Conservation (phyloP, 192 early-diverging fungal species). For the Coemansia sp. region DNA sequence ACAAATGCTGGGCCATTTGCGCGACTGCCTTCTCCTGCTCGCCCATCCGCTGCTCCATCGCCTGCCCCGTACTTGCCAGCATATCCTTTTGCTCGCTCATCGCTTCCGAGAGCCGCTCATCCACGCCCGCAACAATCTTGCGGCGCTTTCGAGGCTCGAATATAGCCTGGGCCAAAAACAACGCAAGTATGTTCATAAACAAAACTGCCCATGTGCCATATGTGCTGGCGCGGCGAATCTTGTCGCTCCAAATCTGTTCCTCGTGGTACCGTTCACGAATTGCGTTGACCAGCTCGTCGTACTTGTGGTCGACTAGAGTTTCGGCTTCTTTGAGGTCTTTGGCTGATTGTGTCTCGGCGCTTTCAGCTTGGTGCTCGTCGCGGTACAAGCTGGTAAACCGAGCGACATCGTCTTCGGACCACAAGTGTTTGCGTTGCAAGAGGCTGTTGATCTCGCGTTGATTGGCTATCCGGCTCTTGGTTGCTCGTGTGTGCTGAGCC, state of each 20-base stretch:
- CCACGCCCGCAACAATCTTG: conserved; percentile 67
- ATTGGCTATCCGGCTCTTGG: conserved; percentile 57
- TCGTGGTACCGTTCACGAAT: conserved; percentile 82
- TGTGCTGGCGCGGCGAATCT: conserved; percentile 73
- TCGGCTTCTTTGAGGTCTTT: conserved; percentile 59
- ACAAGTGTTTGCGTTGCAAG: conserved; percentile 73
- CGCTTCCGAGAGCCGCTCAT: conserved; percentile 56
- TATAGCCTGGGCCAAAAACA: conserved; percentile 69
- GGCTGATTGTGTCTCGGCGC: conserved; percentile 49
- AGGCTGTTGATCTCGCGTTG: conserved; percentile 78
- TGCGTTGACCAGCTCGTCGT: conserved; percentile 60
- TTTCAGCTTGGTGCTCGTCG: conserved; percentile 66
- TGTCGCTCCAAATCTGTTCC: conserved; percentile 85
- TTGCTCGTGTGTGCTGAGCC: conserved; percentile 57
- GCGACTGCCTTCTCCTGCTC: conserved; percentile 17
- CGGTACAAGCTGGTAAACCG: conserved; percentile 76
- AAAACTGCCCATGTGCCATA: conserved; percentile 77
- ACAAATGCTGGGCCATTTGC: conserved; percentile 22
- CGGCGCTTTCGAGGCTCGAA: conserved; percentile 72
- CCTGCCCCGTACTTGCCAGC: not conserved
- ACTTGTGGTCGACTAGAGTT: conserved; percentile 63
- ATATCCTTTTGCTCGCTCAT: conserved; percentile 51
- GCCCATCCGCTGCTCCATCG: conserved; percentile 9
- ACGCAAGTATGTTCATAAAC: conserved; percentile 63
- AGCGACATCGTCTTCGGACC: conserved; percentile 71